These are phyloP conservation scores for Cymodocea nodosa DNA, from an alignment of 116 monocot genomes.

Conservation along the genomic window DNA sequence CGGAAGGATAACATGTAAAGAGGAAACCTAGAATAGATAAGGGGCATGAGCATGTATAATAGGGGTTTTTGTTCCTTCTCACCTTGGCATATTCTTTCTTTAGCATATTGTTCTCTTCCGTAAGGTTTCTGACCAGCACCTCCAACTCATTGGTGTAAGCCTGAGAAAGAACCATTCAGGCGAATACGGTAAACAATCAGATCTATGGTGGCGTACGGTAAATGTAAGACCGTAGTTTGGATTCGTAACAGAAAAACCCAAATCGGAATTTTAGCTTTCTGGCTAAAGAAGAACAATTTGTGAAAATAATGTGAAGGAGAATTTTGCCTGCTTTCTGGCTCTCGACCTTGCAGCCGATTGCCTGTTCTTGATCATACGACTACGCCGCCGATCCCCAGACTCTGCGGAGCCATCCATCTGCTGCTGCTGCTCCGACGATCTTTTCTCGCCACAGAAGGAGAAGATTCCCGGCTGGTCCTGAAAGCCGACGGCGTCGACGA, in stretches of 20 bases:
- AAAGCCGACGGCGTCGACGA: constrained; percentile 8
- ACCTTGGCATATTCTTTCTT: constrained; percentile 31
- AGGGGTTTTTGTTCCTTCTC: not conserved
- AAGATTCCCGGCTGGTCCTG: constrained; percentile 10
- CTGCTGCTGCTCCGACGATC: not conserved
- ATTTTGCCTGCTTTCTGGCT: constrained; percentile 41
- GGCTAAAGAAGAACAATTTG: too few species aligned
- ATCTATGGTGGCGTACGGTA: not conserved
- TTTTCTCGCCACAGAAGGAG: constrained; percentile 24
- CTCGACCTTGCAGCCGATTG: constrained; percentile 60
- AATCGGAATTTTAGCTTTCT: not conserved
- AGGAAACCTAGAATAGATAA: not conserved
- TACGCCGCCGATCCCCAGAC: constrained; percentile 24
- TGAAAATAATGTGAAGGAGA: not conserved
- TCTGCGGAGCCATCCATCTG: not conserved
- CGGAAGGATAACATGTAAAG: not conserved
- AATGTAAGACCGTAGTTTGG: not conserved
- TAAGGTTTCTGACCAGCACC: constrained; percentile 15
- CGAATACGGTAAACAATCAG: not conserved
- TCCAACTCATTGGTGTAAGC: constrained; percentile 37
- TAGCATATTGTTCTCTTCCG: constrained; percentile 30
- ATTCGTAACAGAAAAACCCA: not conserved
- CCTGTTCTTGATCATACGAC: constrained; percentile 58
- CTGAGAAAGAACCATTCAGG: constrained; percentile 8
- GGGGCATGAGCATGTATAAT: too few species aligned